Evolutionary conservation across 345 rosid species (phyloP), one percentile per base, ranked within the genome.

Genomic region (Rubroshorea leprosula): DNA sequence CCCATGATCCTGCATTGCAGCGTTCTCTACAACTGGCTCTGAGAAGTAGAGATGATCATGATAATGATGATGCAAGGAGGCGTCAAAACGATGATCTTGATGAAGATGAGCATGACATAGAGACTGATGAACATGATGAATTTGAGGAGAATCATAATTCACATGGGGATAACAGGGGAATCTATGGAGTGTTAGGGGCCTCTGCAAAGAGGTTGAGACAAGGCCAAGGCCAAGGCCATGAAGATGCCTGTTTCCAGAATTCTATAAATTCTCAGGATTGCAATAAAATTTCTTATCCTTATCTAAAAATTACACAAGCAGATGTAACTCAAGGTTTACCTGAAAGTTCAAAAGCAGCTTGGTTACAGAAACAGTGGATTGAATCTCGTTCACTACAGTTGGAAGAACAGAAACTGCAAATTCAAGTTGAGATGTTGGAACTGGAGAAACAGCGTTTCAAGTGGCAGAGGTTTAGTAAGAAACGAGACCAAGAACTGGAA

Each of bases 1-100:
- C 96, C 71, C 95, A 83, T 77, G 98, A 88, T 62, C 80, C 70
- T 10, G 89, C 82, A 11, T 69, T 92, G 83, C 96, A 86, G 76
- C 84, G 75, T 52, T 86, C 95, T 21, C 63, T 86, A 15, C 87
- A 81, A 64, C 51, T 78, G 69, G 89, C 96, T 61, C 89, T 92
- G 29, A 71, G 81, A 60, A 84, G 69, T 64, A 80, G 87, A 64
- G 98, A 88, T 64, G 92, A 88, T 59, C 74, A 77, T 64, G 96
- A 88, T 18, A 68, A 62, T 61, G 88, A 83, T 62, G 87, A 83
- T 39, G 39, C 29, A 22, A 69, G 79, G 79, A 81, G 78, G 73
- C 77, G 76, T 47, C 78, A 61, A 15, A 76, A 65, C 49, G 94
- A 84, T 64, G 87, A 87, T 78, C 75, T 64, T 57, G 92, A 85